A percentile compares a stretch with the other conserved stretches of the same genome.
Evolutionary conservation across 2,329 filamentous ascomycete genomes (phyloP).

Genomic region (Waltergamsia citrina): DNA sequence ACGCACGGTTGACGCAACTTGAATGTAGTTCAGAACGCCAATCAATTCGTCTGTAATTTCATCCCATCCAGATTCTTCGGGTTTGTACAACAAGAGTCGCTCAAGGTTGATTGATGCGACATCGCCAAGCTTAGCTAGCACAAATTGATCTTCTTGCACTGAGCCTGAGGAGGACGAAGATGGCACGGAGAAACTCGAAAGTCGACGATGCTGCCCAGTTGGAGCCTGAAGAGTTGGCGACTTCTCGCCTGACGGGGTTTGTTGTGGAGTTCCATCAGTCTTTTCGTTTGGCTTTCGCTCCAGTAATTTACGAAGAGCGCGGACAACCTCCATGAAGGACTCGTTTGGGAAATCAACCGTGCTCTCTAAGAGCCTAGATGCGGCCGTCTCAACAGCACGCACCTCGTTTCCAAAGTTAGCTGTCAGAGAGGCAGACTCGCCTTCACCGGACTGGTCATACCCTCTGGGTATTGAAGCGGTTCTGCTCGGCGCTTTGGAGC

Average conservation of each 20-base stretch:
- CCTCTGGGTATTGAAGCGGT: slow-evolving; percentile 35
- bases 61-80: slow-evolving; percentile 67
- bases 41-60: slow-evolving; percentile 50
- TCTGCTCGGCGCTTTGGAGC: slow-evolving; percentile 42
- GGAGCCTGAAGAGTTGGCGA: slow-evolving; percentile 23
- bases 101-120: slow-evolving; percentile 66
- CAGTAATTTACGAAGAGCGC: slow-evolving; percentile 65
- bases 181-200: slow-evolving; percentile 36
- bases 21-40: slow-evolving; percentile 34
- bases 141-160: slow-evolving; percentile 52
- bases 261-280: slow-evolving; percentile 7
- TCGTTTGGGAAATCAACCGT: slow-evolving; percentile 83
- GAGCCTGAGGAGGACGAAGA: slow-evolving; percentile 33
- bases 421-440: slow-evolving; percentile 40
- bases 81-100: slow-evolving; percentile 59
- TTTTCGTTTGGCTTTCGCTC: slow-evolving; percentile 23
- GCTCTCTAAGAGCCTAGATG: slow-evolving; percentile 79
- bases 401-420: slow-evolving; percentile 72
- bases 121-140: slow-evolving; percentile 65
- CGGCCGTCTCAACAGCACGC: slow-evolving; percentile 79
- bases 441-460: slow-evolving; percentile 37
- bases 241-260: slow-evolving; percentile 13
- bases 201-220: slow-evolving; percentile 30
- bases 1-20: slow-evolving; percentile 41
- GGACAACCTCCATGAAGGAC: slow-evolving; percentile 68